Percentiles rank a stretch among this genome's conserved stretches.
phyloP scores from a whole-genome alignment of 2,329 filamentous ascomycete species.

The Coccinonectria pachysandricola region DNA sequence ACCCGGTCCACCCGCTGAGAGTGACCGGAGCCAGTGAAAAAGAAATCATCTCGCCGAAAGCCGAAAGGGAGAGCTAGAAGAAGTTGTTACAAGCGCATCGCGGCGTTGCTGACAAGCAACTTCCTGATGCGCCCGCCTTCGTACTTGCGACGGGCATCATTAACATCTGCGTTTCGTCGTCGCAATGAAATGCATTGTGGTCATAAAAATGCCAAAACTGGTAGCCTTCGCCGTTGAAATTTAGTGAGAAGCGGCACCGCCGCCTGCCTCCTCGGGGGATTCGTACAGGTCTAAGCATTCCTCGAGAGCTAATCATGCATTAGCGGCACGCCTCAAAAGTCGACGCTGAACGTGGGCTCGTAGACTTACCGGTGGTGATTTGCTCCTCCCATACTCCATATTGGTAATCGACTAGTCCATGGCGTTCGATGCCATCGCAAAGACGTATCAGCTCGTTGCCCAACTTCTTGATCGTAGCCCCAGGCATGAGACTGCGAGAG shows the following conservation, averaged over 20 bases:
- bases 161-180: too few species aligned
- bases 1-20: too few species aligned
- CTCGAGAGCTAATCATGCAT: slow-evolving; percentile 22
- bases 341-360: slow-evolving; percentile 1
- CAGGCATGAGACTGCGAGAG: slow-evolving; percentile 53
- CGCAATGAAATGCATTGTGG: too few species aligned
- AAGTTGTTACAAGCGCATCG: too few species aligned
- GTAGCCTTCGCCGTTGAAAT: background rate
- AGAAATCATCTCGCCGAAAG: too few species aligned
- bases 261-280: slow-evolving; percentile 24
- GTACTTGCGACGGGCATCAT: too few species aligned
- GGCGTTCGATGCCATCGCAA: slow-evolving; percentile 77
- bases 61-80: too few species aligned
- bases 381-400: slow-evolving; percentile 94
- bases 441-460: slow-evolving; percentile 71
- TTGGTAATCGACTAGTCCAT: slow-evolving; percentile 94
- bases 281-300: slow-evolving; percentile 38
- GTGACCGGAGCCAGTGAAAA: too few species aligned
- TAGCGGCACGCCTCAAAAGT: slow-evolving; percentile 6
- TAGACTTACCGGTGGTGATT: slow-evolving; percentile 66
- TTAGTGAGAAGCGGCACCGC: slow-evolving; percentile 17
- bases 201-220: too few species aligned
- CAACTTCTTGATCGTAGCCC: slow-evolving; percentile 64
- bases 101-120: too few species aligned
- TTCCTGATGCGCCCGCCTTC: too few species aligned